Base-by-base conservation (phyloP, 2,329 filamentous ascomycete genomes). In the Xylogone sp. region DNA sequence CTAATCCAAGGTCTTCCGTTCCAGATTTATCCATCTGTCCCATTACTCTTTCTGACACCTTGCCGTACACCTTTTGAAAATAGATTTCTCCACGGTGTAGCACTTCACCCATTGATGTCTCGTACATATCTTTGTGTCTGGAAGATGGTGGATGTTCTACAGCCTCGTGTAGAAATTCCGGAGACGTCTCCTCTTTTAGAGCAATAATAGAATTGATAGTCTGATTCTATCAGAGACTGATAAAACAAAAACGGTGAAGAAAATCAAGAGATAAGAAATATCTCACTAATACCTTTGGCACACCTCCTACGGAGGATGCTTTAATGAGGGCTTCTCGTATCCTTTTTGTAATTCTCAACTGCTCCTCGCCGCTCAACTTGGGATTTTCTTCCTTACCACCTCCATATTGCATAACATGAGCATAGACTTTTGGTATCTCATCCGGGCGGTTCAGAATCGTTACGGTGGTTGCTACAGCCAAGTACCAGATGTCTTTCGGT, bases 321-420 rank as follows among this genome's bases (percentile, higher is more conserved):
- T 79, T 79, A 27, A 79, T 63, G 22, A 80, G 62, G 1, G 74
- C 74, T 60, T 81, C 76, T 20, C 77, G 65, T 53, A 77, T 71
- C 43, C 74, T 69, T 43, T 75, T 65, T 2, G 70, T 68, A 45
- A 79, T 72, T n/a, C 55, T 54, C 48, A 27, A 27, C n/a, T n/a
- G n/a, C n/a, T n/a, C n/a, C n/a, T n/a, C n/a, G n/a, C n/a, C n/a
- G n/a, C n/a, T n/a, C n/a, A n/a, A n/a, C n/a, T n/a, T n/a, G n/a
- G n/a, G n/a, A n/a, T n/a, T n/a, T n/a, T n/a, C n/a, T n/a, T n/a
- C n/a, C n/a, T n/a, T n/a, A n/a, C n/a, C n/a, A n/a, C n/a, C n/a
- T 2, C 59, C 67, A 39, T 69, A 54, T 1, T 64, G 63, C 7
- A 79, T 57, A 1, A 71, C 74, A 58, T 75, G 65, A 3, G 63